Conservation (phyloP, 73 alveolate species). For the Paramecium pentaurelia region DNA sequence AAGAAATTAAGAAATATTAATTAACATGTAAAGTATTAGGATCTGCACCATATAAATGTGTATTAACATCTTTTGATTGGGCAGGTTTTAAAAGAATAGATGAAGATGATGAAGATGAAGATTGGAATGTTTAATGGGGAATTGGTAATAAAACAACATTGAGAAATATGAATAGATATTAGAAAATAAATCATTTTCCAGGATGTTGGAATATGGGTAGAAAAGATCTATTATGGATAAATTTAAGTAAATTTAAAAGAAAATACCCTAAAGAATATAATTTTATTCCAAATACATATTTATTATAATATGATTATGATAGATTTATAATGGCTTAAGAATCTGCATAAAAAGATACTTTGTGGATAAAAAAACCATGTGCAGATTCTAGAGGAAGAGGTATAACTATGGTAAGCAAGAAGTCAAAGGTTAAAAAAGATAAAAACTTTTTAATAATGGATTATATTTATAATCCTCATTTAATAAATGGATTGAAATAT, state of each 20-base stretch:
- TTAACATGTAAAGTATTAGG: conserved; percentile 44
- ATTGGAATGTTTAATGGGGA: conserved; percentile 59
- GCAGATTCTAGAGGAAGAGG: conserved; percentile 97
- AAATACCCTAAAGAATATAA: conserved; percentile 72
- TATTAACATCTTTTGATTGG: conserved; percentile 43
- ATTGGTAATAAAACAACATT: conserved; percentile 57
- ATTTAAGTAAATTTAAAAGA: conserved; percentile 68
- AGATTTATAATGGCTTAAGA: conserved; percentile 81
- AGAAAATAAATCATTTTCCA: conserved; percentile 86
- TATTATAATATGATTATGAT: conserved; percentile 87
- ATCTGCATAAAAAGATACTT: conserved; percentile 68
- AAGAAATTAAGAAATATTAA: conserved; percentile 7
- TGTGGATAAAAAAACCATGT: conserved; percentile 93
- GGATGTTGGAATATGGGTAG: conserved; percentile 87
- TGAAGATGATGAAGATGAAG: conserved; percentile 55
- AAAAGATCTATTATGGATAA: conserved; percentile 80
- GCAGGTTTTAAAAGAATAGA: conserved; percentile 55
- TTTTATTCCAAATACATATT: conserved; percentile 82
- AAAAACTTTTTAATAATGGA: conserved; percentile 64
- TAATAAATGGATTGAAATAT: conserved; percentile 82
- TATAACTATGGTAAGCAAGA: conserved; percentile 75
- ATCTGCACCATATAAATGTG: conserved; percentile 57
- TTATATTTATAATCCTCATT: conserved; percentile 86
- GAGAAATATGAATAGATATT: conserved; percentile 65
- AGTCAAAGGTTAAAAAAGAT: conserved; percentile 67